Evolutionary conservation across 805 yeast genomes (phyloP), one percentile per base, ranked within the genome.

Genomic region (Ogataea methanolica): DNA sequence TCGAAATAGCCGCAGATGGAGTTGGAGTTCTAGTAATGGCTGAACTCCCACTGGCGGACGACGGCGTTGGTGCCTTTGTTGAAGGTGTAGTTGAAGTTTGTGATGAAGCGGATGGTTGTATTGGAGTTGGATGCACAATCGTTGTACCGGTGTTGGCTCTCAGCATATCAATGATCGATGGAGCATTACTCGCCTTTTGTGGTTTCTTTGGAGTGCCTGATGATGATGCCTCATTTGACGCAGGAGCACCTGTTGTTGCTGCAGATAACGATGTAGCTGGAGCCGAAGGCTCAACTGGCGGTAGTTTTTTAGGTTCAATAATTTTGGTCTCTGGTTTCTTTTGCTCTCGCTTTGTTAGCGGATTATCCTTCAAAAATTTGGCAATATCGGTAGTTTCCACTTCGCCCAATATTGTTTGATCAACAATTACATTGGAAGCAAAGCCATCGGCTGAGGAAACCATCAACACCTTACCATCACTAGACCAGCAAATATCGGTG

Each of bases 361-460:
- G 58, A 31, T 51, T 43, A 4, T 49, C 52, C 19, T 42, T 44
- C 23, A 51, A n/a, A 36, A 54, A 57, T 36, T 51, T 48, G 21
- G 49, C 45, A 39, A 56, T 45, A 42, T 66, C 66, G 31, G 59
- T 65, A 2, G 57, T 54, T 33, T 71, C 57, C n/a, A 55, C 63
- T 31, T 63, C 70, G 1, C 96, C 96, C 33, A 88, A 71, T 12
- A 79, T 72, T 2, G 67, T 74, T 2, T 67, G 64, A 5, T 76
- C 76, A 42, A 89, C 77, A 6, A 70, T 65, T 1, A 91, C 64
- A 40, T 76, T 75, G 1, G 96, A 85, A 54, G 97, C 85, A 63
- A 90, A 92, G 17, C 98, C 98, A 64, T 94, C 99, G 0, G 96
- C 86, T 0, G 97, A 87, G 6, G 96, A 82, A 22, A 87, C 73